Conservation (phyloP, 2,329 filamentous ascomycete genomes). For the Hypoxylon sp. region DNA sequence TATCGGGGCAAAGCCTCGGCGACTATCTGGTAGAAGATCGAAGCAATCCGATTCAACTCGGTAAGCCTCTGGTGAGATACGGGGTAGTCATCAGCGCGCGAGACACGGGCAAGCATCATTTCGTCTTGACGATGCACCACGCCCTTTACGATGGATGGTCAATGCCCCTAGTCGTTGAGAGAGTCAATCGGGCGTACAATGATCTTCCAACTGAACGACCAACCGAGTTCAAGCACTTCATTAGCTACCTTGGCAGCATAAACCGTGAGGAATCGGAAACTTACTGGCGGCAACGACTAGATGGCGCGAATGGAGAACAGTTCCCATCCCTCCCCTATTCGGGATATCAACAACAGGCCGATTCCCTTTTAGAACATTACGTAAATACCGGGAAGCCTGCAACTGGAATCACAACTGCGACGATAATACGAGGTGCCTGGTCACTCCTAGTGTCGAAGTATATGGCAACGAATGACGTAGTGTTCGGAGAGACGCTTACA, state of each 20-base stretch:
- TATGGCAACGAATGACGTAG: conserved; percentile 63
- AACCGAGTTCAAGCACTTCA: conserved; percentile 62
- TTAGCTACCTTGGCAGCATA: conserved; percentile 58
- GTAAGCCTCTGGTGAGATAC: conserved; percentile 60
- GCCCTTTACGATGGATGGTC: conserved; percentile 69
- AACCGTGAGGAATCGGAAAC: conserved; percentile 56
- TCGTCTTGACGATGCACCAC: conserved; percentile 68
- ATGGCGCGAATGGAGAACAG: conserved; percentile 58
- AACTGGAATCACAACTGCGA: conserved; percentile 63
- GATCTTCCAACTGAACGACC: conserved; percentile 51
- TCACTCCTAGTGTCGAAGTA: conserved; percentile 66
- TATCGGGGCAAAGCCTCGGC: conserved; percentile 52
- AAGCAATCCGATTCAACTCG: conserved; percentile 57
- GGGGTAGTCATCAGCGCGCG: conserved; percentile 54
- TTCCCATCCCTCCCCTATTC: conserved; percentile 62
- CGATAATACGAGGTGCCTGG: conserved; percentile 70
- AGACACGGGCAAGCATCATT: conserved; percentile 52
- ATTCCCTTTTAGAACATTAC: conserved; percentile 66
- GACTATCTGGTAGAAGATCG: conserved; percentile 57
- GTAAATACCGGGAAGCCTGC: conserved; percentile 53
- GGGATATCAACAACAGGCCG: conserved; percentile 62
- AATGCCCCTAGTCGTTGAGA: conserved; percentile 62
- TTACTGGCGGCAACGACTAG: conserved; percentile 61
- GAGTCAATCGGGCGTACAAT: conserved; percentile 60
- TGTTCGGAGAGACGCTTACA: conserved; percentile 70